These are phyloP conservation scores for Patellaria atrata DNA, from an alignment of 495 filamentous ascomycete species.

Conservation along the genomic window DNA sequence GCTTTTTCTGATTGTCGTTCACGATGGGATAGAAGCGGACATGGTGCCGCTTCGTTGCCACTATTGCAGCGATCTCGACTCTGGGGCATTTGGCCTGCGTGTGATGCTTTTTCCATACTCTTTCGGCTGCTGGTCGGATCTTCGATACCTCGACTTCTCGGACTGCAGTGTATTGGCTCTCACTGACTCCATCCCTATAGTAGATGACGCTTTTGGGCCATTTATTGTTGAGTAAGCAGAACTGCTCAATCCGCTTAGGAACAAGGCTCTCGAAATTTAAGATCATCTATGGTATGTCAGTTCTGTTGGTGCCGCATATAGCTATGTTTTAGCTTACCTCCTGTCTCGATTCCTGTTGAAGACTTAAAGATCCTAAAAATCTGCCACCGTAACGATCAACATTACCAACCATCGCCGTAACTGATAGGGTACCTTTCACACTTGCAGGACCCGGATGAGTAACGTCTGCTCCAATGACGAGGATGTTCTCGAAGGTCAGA, in stretches of 20 bases:
- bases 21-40: constrained; percentile 6
- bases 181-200: constrained; percentile 14
- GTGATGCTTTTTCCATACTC: not conserved
- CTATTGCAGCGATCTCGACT: constrained; percentile 7
- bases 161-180: constrained; percentile 4
- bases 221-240: not conserved
- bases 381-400: constrained; percentile 1
- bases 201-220: constrained; percentile 3
- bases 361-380: constrained; percentile 9
- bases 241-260: constrained; percentile 1
- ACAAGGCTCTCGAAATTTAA: constrained; percentile 4
- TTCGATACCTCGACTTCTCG: constrained; percentile 4
- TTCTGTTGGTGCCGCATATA: not conserved
- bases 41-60: constrained; percentile 10
- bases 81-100: too few relatives aligned
- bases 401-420: constrained; percentile 8
- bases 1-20: not conserved
- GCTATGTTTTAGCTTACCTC: constrained; percentile 2
- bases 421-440: not conserved
- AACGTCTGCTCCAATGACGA: constrained; percentile 14
- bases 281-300: constrained; percentile 5
- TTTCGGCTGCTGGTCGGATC: constrained; percentile 4
- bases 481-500: not conserved
- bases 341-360: constrained; percentile 8
- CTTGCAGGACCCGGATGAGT: constrained; percentile 5